Evolutionary conservation across 306 rosid species (phyloP), one percentile per base, ranked within the genome.

Genomic region (Lathyrus oleraceus): DNA sequence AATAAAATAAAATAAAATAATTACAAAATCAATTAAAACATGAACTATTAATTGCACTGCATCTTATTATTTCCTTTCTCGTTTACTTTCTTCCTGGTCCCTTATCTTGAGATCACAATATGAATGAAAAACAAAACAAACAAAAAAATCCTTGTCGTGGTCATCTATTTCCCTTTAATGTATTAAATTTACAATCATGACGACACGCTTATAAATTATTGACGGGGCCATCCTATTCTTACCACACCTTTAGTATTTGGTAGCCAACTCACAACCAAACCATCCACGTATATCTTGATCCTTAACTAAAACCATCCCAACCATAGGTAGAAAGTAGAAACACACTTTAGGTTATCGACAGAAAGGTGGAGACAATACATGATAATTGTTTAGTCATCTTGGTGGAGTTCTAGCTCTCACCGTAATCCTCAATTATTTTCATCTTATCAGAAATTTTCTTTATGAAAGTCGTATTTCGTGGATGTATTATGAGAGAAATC

Each of bases 401-500:
- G 75, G 52, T 48, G 49, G 67, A 74, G 47, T 58, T 52, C 48
- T 23, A 13, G 52, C 19, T 74, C 61, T 73, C 54, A 12, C 44
- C 15, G 44, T 65, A 11, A 21, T 63, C 68, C 68, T 62, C 63
- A 19, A 53, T 62, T 30, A 53, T 45, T 63, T 63, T 67, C 72
- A 9, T 36, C 49, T 28, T 48, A 40, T 81, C 73, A 85, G 83
- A 85, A 85, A 77, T 79, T 85, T 47, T 85, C 89, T 74, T 85
- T 85, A 58, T 85, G 89, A 49, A 85, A 85, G 12, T 85, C 89
- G 58, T 5, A 85, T 40, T 77, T 85, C 15, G 89, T 85, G 75
- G 79, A 71, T 45, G 85, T 84, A 62, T 76, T 82, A 81, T 84
- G 91, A 44, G 88, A 75, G 76, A 84, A 85, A 78, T 88, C 89